Evolutionary conservation across 441 rosid genomes (phyloP).

Genomic region (Bruguiera hainesii): DNA sequence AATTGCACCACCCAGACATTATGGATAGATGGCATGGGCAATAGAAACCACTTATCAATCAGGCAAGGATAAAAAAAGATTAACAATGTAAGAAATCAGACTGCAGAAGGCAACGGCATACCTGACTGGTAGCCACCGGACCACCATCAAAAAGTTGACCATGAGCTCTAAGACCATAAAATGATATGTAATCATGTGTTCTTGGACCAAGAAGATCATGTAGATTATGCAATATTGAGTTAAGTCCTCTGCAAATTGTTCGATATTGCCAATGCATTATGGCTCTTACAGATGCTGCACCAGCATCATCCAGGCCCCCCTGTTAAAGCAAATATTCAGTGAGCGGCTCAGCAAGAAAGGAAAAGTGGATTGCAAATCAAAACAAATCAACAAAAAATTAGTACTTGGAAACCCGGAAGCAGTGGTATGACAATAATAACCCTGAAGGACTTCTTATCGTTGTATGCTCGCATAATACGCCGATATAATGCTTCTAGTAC

Average conservation of each 20-base stretch:
- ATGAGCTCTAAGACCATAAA: conserved; percentile 89
- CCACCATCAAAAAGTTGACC: conserved; percentile 87
- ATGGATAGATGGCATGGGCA: not conserved
- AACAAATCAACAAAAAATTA: conserved; percentile 19
- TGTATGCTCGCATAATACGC: conserved; percentile 80
- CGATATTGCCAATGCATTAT: conserved; percentile 99
- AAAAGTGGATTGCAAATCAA: conserved; percentile 16
- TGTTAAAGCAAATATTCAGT: conserved; percentile 32
- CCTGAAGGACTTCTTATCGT: conserved; percentile 84
- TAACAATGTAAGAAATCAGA: not conserved
- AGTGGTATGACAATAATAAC: conserved; percentile 92
- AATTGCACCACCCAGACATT: conserved; percentile 3
- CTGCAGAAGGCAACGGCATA: conserved; percentile 24
- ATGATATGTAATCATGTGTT: conserved; percentile 83
- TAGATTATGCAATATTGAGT: conserved; percentile 83
- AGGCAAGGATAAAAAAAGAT: not conserved
- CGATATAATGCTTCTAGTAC: conserved; percentile 81
- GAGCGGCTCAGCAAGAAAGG: not conserved
- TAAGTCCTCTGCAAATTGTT: conserved; percentile 88
- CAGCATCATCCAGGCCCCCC: conserved; percentile 98
- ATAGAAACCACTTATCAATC: conserved; percentile 5
- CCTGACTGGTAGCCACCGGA: conserved; percentile 95
- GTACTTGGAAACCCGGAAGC: conserved; percentile 97
- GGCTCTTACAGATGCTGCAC: conserved; percentile 99
- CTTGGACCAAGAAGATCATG: conserved; percentile 66